A percentile compares a stretch with the other conserved stretches of the same genome.
Conservation (phyloP, 139 green algal genomes). For the Zygnema circumcarinatum region DNA sequence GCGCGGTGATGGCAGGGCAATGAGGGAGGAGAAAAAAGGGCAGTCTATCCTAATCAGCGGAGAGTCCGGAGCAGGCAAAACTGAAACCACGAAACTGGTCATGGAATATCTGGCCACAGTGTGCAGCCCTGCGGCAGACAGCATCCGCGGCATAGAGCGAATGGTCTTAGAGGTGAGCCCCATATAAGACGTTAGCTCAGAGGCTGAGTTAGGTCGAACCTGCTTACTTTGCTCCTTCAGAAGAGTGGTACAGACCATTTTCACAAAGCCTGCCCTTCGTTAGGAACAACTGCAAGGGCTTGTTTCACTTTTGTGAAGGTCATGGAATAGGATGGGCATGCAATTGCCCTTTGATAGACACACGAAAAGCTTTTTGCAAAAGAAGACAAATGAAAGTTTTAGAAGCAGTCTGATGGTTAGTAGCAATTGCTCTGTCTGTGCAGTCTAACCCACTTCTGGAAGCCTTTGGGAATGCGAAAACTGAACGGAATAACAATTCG, state of each 20-base stretch:
- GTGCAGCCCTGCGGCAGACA: conserved; percentile 55
- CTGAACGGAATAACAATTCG: conserved; percentile 96
- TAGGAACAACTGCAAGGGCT: no score
- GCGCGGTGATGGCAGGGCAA: no score
- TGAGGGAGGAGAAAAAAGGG: conserved; percentile 50
- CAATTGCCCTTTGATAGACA: no score
- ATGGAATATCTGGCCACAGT: conserved; percentile 92
- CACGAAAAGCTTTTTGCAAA: no score
- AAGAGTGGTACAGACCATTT: no score
- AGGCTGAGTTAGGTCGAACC: no score
- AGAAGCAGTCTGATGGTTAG: no score
- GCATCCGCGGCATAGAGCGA: background rate
- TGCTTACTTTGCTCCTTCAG: conserved; percentile 68
- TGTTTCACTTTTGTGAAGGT: no score
- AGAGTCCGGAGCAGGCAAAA: conserved; percentile 98
- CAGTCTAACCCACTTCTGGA: conserved; percentile 98
- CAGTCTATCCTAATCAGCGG: conserved; percentile 73
- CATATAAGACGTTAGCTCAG: no score
- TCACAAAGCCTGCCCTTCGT: no score
- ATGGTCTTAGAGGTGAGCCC: background rate
- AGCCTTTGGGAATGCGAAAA: conserved; percentile 99
- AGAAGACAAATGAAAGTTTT: no score
- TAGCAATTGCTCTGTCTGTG: conserved; percentile 12
- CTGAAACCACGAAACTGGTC: conserved; percentile 98
- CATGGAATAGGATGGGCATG: no score